phyloP scores from a whole-genome alignment of 176 grass and related monocot species.

The Neostapfia colusana region DNA sequence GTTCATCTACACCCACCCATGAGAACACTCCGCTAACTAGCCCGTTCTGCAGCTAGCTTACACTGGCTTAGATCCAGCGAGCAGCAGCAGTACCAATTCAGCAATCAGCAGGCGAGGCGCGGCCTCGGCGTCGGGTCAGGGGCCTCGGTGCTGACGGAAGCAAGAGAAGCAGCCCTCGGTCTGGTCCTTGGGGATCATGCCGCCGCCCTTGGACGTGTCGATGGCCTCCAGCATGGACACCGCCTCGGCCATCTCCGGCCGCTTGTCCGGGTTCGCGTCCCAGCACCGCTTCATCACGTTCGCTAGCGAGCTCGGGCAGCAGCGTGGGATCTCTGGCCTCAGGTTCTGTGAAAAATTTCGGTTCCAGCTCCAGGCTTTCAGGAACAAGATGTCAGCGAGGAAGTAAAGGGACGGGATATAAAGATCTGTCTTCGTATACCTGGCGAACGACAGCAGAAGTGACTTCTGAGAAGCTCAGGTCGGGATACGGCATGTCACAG shows the following conservation, averaged over 20 bases:
- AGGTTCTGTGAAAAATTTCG: constrained; percentile 58
- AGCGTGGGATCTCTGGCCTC: constrained; percentile 96
- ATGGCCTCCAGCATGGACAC: constrained; percentile 93
- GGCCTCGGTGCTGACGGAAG: constrained; percentile 67
- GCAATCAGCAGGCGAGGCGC: background rate
- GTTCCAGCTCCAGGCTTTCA: constrained; percentile 19
- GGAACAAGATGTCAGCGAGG: background rate
- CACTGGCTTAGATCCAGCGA: constrained; percentile 34
- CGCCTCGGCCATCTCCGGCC: constrained; percentile 85
- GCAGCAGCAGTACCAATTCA: background rate
- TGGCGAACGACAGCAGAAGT: constrained; percentile 96
- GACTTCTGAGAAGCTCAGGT: constrained; percentile 96
- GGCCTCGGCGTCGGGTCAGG: constrained; percentile 37
- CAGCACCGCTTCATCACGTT: constrained; percentile 97
- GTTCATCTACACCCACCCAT: constrained; percentile 27
- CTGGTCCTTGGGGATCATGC: constrained; percentile 82
- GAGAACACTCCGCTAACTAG: constrained; percentile 6
- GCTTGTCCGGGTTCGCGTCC: constrained; percentile 91
- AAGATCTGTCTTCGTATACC: constrained; percentile 47
- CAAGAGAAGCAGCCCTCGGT: constrained; percentile 76
- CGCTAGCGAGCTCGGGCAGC: constrained; percentile 81
- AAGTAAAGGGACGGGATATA: background rate
- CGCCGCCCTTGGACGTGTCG: constrained; percentile 97
- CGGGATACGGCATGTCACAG: constrained; percentile 98
- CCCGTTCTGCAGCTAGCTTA: constrained; percentile 49